Evolutionary conservation across 2,329 filamentous ascomycete species (phyloP).

Genomic region (Cercospora nicotianae): DNA sequence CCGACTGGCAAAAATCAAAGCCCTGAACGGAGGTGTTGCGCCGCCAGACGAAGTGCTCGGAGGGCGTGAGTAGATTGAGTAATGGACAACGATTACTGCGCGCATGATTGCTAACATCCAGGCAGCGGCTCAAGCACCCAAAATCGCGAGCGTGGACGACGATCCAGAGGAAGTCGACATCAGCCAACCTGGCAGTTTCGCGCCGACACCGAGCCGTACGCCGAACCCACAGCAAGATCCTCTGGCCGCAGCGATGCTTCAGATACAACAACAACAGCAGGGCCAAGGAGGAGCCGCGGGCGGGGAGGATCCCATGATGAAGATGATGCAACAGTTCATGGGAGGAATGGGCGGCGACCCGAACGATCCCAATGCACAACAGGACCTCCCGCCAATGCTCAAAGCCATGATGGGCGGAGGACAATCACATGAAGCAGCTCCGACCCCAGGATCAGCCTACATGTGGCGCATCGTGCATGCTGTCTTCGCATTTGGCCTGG

Average conservation of each 20-base stretch:
- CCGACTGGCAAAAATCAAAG: constrained; percentile 73
- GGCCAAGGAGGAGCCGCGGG: constrained; percentile 12
- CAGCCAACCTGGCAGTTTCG: constrained; percentile 25
- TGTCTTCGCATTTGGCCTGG: constrained; percentile 67
- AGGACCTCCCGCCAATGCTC: constrained; percentile 48
- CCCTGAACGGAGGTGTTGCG: constrained; percentile 55
- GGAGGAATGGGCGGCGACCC: constrained; percentile 38
- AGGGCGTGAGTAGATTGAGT: constrained; percentile 24
- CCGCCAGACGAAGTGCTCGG: constrained; percentile 37
- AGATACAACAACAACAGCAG: constrained; percentile 29
- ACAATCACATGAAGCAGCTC: constrained; percentile 35
- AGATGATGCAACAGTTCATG: constrained; percentile 67
- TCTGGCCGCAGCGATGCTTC: constrained; percentile 34
- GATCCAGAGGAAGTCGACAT: constrained; percentile 77
- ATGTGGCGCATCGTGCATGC: constrained; percentile 75
- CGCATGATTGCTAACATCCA: constrained; percentile 2
- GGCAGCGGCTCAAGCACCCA: constrained; percentile 35
- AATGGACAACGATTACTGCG: background rate
- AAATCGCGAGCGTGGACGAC: constrained; percentile 45
- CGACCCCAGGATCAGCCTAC: constrained; percentile 49
- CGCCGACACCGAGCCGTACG: constrained; percentile 18
- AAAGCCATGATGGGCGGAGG: constrained; percentile 45
- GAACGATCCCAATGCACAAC: constrained; percentile 43
- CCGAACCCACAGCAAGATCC: constrained; percentile 28
- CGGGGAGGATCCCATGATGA: constrained; percentile 66